Evolutionary conservation across 2,329 filamentous ascomycete species (phyloP), one percentile per base, ranked within the genome.

Genomic region (Samsoniella hepiali): DNA sequence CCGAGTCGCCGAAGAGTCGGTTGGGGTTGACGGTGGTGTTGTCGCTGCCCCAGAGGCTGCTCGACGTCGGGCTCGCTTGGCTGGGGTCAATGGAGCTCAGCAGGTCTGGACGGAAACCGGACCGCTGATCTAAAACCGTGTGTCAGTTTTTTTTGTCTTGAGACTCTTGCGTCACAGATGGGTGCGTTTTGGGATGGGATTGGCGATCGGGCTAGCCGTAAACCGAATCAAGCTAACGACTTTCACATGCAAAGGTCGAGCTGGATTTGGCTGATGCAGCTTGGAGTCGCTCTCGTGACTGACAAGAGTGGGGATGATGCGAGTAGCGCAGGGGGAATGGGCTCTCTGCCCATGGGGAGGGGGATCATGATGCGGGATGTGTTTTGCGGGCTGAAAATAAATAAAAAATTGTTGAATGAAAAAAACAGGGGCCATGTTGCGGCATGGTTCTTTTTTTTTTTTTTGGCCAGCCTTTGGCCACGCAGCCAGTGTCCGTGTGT

Each of bases 1-100:
- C 77, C 47, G 70, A 64, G 53, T 78, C 73, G 60, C 75, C 73
- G 65, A 77, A 76, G 63, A 76, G 73, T 69, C 67, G 64, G 69
- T 70, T 62, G 74, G 71, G 67, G 70, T 69, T 72, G 71, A 65
- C 75, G 66, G 66, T 75, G 60, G 65, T 71, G 64, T 69, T 34
- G 32, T 49, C 44, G 40, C 56, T 42, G 31, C n/a, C 69, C 71
- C 72, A 56, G 65, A 67, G 51, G 69, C 68, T 56, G 51, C 54
- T 63, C 56, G 61, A 58, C 47, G 62, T 51, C 29, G 60, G 47
- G 63, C 62, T 66, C 59, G 31, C 53, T 13, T 63, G 47, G 62
- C 50, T 63, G 17, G 51, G 32, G 29, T 42, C 60, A 34, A 50
- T 44, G n/a, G 58, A 62, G 27, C 57, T 44, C 13, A 64, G 56